Percentiles rank a stretch among this genome's conserved stretches.
Conservation (phyloP, 192 early-diverging fungal species). For the Gaertneriomyces semiglobifer region DNA sequence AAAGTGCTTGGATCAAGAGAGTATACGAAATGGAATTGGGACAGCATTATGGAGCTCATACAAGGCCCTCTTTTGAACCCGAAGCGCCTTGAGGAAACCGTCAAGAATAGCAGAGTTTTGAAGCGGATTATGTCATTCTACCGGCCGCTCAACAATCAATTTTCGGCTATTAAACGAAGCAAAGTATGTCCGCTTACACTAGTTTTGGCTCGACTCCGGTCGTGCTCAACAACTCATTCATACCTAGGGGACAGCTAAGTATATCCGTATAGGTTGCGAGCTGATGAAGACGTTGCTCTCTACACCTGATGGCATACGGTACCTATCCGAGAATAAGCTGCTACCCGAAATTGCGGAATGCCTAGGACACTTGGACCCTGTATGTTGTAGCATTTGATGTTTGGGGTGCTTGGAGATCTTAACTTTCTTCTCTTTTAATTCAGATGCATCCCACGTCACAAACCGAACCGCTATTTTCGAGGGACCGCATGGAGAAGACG, state of each 20-base stretch:
- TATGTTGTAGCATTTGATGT: slow-evolving; percentile 27
- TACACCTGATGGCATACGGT: slow-evolving; percentile 63
- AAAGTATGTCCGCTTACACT: slow-evolving; percentile 41
- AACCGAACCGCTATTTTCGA: slow-evolving; percentile 66
- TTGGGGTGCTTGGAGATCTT: not conserved
- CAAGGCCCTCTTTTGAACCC: slow-evolving; percentile 74
- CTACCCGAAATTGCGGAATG: slow-evolving; percentile 69
- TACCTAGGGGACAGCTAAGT: slow-evolving; percentile 41
- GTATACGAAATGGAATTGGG: slow-evolving; percentile 76
- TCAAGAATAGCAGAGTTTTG: slow-evolving; percentile 66
- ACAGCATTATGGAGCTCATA: slow-evolving; percentile 67
- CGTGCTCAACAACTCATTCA: not conserved
- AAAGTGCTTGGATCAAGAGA: slow-evolving; percentile 71
- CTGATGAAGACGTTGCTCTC: slow-evolving; percentile 63
- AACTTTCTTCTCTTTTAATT: slow-evolving; percentile 28
- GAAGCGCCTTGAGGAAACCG: slow-evolving; percentile 69
- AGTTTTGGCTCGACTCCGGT: slow-evolving; percentile 1
- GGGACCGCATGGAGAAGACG: slow-evolving; percentile 68
- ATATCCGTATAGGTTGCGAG: slow-evolving; percentile 65
- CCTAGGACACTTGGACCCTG: slow-evolving; percentile 72
- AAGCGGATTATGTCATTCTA: slow-evolving; percentile 72
- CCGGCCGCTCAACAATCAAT: slow-evolving; percentile 65
- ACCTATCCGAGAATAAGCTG: slow-evolving; percentile 66
- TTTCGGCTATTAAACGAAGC: slow-evolving; percentile 59
- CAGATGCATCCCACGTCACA: slow-evolving; percentile 18